These are phyloP conservation scores for Ulmus americana DNA, from an alignment of 331 rosid species.

Conservation along the genomic window DNA sequence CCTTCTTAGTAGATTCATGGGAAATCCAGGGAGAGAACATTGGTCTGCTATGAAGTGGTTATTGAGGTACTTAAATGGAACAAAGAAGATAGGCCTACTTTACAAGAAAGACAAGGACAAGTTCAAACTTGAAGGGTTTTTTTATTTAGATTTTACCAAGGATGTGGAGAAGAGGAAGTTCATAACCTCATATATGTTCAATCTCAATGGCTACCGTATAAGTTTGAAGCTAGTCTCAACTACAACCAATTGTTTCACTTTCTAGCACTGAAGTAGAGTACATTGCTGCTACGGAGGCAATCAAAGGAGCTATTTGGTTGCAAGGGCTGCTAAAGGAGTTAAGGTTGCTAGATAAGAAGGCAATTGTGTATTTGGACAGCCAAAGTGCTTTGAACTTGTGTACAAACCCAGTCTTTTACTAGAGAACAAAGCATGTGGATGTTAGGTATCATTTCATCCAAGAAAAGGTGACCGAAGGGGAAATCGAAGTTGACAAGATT, in stretches of 20 bases:
- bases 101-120: background rate
- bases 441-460: background rate
- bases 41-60: background rate
- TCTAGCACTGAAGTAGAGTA: background rate
- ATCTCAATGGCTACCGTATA: background rate
- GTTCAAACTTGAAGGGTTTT: too few relatives aligned
- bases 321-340: background rate
- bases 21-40: background rate
- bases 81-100: too few relatives aligned
- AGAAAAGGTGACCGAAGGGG: too few relatives aligned
- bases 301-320: background rate
- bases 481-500: background rate
- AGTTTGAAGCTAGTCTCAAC: background rate
- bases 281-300: background rate
- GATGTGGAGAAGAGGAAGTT: background rate
- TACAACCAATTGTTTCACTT: background rate
- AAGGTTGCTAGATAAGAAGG: too few relatives aligned
- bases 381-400: background rate
- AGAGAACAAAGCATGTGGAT: background rate
- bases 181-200: background rate
- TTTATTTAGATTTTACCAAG: too few relatives aligned
- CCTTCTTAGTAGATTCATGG: background rate
- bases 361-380: background rate
- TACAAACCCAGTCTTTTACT: background rate
- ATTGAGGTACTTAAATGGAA: background rate